Base-by-base conservation (phyloP, 805 yeast species). In the Wickerhamiella domercqiae region DNA sequence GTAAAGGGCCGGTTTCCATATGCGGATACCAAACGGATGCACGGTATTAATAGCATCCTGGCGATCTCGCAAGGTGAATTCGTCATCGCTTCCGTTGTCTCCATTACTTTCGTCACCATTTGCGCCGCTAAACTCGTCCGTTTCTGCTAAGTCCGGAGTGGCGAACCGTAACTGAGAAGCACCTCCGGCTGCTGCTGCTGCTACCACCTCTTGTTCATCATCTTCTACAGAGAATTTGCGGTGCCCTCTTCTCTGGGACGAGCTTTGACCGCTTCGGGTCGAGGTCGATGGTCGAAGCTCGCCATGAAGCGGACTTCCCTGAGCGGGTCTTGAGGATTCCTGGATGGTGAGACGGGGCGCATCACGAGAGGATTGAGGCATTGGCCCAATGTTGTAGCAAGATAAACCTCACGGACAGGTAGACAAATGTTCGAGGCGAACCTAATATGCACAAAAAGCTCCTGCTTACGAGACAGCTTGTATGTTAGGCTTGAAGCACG, bases 1-100 rank as follows among this genome's bases (percentile, higher is more conserved):
- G 60, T 90, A 90, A 39, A 90, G 63, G 2, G 97, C 95, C 1
- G 98, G 98, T 53, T 90, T 90, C 98, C 98, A 90, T 50, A 90
- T 82, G 56, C 94, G 78, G 33, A 90, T 87, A 67, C 98, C 98
- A 52, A 90, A 90, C 0, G 98, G 98, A 63, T 90, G 98, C 3
- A 96, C 84, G 37, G 80, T 75, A 54, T 90, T 90, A 54, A 90
- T 90, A 13, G 98, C 98, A 48, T 81, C 86, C 57, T 90, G 98
- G 46, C 96, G 74, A 48, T 86, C 94, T 42, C 90, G 67, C 38
- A 87, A 66, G 3, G 94, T 90, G 54, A 80, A 77, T 4, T 94
- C 78, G 56, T 87, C 96, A 20, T 71, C 54, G 0, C 93, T 73
- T 1, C 24, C 15, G 36, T n/a, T 6, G 13, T 35, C 37, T 6